phyloP scores from a whole-genome alignment of 1,284 basidiomycete genomes.

The Boletus smithii region DNA sequence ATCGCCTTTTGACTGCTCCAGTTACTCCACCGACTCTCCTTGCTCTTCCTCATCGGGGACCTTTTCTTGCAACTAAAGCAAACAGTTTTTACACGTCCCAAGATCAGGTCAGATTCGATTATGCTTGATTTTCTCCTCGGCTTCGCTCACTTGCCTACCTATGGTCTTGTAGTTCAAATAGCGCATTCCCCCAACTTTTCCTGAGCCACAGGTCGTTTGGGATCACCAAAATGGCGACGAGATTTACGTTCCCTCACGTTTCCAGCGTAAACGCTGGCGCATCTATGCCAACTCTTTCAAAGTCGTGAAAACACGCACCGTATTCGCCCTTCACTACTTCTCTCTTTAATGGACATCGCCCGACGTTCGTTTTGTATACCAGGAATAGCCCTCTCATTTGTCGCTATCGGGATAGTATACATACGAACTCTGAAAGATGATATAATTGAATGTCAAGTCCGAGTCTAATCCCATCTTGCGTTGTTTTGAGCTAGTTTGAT shows the following conservation, averaged over 20 bases:
- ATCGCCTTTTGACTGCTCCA: constrained; percentile 18
- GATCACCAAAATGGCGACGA: not conserved
- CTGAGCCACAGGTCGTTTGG: not conserved
- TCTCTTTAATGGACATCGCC: constrained; percentile 12
- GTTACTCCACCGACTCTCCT: constrained; percentile 16
- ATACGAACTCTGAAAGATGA: constrained; percentile 8
- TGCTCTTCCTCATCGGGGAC: constrained; percentile 16
- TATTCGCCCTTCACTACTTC: not conserved
- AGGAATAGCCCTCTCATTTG: not conserved
- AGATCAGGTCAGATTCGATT: constrained; percentile 7
- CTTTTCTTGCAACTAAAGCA: constrained; percentile 3
- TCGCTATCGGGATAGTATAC: constrained; percentile 4
- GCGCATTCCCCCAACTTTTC: not conserved
- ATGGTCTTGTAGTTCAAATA: not conserved
- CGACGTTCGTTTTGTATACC: constrained; percentile 10
- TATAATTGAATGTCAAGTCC: not conserved
- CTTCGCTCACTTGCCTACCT: not conserved
- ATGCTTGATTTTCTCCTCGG: not conserved
- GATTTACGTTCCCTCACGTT: constrained; percentile 4
- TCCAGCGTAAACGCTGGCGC: constrained; percentile 2
- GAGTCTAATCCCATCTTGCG: not conserved
- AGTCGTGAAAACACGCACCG: not conserved
- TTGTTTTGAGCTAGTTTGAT: too few species aligned
- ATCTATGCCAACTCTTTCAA: not conserved
- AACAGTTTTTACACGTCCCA: not conserved